A percentile compares a stretch with the other conserved stretches of the same genome.
phyloP scores from a whole-genome alignment of 2,329 filamentous ascomycete species.

The Alternaria sp. region DNA sequence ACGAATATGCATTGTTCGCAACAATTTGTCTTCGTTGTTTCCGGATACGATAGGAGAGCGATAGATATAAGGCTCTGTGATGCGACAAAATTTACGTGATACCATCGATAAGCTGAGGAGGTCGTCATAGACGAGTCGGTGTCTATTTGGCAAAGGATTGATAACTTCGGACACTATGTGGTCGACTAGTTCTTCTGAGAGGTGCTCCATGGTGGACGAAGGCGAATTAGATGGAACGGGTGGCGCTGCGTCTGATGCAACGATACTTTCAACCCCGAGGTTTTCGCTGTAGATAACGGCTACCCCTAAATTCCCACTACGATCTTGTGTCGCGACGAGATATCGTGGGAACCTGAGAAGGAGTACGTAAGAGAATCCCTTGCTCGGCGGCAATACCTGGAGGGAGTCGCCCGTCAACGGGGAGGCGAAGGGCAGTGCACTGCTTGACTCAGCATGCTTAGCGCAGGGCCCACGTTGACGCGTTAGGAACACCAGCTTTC shows the following conservation, averaged over 20 bases:
- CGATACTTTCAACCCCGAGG: not conserved
- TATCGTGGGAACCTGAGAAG: not conserved
- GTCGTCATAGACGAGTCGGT: not conserved
- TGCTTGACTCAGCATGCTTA: constrained; percentile 8
- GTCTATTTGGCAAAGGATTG: constrained; percentile 11
- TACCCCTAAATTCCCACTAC: not conserved
- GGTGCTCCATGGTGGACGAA: constrained; percentile 13
- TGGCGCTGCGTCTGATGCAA: not conserved
- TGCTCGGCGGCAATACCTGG: not conserved
- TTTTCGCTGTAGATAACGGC: not conserved
- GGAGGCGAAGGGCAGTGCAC: not conserved
- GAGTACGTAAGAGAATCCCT: not conserved
- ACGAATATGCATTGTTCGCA: not conserved
- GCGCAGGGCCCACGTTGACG: not conserved
- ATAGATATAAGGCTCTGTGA: constrained; percentile 17
- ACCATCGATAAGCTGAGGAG: constrained; percentile 18
- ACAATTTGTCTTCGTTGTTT: not conserved
- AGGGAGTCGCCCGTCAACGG: not conserved
- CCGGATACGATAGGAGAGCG: constrained; percentile 4
- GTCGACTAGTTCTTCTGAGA: constrained; percentile 22
- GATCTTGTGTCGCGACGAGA: not conserved
- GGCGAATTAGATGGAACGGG: not conserved
- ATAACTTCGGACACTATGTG: constrained; percentile 15
- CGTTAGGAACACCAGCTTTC: not conserved
- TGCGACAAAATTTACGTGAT: constrained; percentile 19